Evolutionary conservation across 768 basidiomycete genomes (phyloP).

Genomic region (Auriculariales sp.): DNA sequence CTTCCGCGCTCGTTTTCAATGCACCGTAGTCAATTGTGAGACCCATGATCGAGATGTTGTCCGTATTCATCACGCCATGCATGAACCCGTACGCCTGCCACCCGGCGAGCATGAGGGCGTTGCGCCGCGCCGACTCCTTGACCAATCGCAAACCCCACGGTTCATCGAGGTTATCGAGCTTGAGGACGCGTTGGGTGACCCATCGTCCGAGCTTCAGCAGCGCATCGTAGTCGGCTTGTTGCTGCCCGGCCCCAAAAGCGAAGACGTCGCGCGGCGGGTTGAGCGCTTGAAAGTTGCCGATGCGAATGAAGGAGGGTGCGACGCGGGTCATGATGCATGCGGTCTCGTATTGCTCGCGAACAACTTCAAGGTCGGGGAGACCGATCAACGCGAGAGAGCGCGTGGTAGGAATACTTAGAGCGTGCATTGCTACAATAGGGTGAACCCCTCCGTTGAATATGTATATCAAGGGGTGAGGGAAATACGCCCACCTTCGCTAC

Average conservation of each 20-base stretch:
- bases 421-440: conserved; percentile 40
- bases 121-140: conserved; percentile 66
- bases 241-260: conserved; percentile 68
- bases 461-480: neutral
- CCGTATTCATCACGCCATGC: conserved; percentile 96
- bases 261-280: conserved; percentile 46
- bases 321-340: conserved; percentile 67
- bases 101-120: conserved; percentile 82
- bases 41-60: conserved; percentile 42
- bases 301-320: conserved; percentile 81
- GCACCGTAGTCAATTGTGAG: conserved; percentile 40
- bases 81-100: conserved; percentile 95
- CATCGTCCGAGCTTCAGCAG: conserved; percentile 65
- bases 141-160: conserved; percentile 64
- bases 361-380: conserved; percentile 57
- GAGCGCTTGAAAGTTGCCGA: conserved; percentile 81
- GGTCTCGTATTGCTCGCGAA: conserved; percentile 55
- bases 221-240: conserved; percentile 57
- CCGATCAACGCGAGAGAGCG: conserved; percentile 71
- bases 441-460: neutral
- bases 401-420: conserved; percentile 77
- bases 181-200: conserved; percentile 48
- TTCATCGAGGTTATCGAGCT: conserved; percentile 17
- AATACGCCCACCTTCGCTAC: conserved; percentile 59
- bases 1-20: neutral